Conservation (phyloP, 352 stramenopile species). For the Globisporangium camurandrum region DNA sequence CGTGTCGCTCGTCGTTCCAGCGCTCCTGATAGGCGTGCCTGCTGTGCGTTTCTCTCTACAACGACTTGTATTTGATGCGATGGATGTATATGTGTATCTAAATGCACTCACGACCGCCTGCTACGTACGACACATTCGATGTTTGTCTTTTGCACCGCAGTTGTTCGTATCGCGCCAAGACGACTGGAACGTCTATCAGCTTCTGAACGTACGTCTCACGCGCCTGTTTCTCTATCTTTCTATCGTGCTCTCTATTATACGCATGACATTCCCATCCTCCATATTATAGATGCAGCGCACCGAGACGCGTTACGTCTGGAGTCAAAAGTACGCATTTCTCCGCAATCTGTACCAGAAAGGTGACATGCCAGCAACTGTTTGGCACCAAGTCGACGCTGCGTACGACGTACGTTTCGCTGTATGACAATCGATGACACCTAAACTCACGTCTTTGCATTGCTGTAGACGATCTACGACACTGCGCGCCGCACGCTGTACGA, state of each 20-base stretch:
- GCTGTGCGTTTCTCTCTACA: slow-evolving; percentile 15
- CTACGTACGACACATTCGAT: not conserved
- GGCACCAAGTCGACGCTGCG: slow-evolving; percentile 39
- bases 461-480: slow-evolving; percentile 55
- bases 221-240: too few species aligned
- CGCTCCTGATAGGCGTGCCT: slow-evolving; percentile 30
- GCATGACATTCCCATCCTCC: not conserved
- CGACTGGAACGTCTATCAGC: slow-evolving; percentile 17
- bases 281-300: slow-evolving; percentile 38
- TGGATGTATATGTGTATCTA: not conserved
- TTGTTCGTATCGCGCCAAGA: slow-evolving; percentile 15
- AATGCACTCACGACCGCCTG: not conserved
- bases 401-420: slow-evolving; percentile 42
- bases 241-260: not conserved
- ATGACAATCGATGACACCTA: not conserved
- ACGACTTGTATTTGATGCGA: not conserved
- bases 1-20: slow-evolving; percentile 31
- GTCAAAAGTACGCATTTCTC: slow-evolving; percentile 55
- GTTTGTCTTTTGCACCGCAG: slow-evolving; percentile 5
- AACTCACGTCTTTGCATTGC: not conserved
- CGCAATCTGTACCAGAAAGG: slow-evolving; percentile 37
- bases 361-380: slow-evolving; percentile 42
- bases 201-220: slow-evolving; percentile 15
- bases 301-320: slow-evolving; percentile 43
- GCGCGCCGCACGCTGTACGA: slow-evolving; percentile 47